Evolutionary conservation across 2,329 filamentous ascomycete genomes (phyloP), one percentile per base, ranked within the genome.

Genomic region (Aspergillus aculeatinus): DNA sequence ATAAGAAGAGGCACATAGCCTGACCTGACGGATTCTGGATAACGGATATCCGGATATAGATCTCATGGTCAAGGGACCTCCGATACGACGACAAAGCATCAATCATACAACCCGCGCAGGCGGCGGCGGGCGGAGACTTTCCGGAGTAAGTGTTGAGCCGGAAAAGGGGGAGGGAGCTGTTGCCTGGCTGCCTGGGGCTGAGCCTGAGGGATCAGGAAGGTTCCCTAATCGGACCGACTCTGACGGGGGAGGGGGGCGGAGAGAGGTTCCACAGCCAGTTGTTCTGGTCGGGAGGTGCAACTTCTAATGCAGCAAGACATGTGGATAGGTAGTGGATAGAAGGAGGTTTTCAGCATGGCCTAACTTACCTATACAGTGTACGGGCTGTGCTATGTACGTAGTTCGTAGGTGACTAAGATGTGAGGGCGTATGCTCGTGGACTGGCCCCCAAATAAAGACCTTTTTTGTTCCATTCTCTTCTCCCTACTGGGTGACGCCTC

Each of bases 261-360:
- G 7, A 12, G 33, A 16, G 60, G 61, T 63, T 61, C 59, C 59
- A 63, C 61, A 63, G 59, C 54, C 59, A 63, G 61, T 60, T 63
- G 61, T 61, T 55, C 60, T 58, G 23, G 21, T 57, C 44, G 44
- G 27, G 23, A 48, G 23, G 39, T 33, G 29, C 51, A 49, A 7
- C 16, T 10, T 7, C 39, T 44, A n/a, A 19, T 44, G 33, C 33
- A 35, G 33, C 33, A 16, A 44, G 39, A 44, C 39, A 44, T 44
- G 39, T 21, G 21, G 21, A 21, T 21, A 21, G 21, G 2, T 21
- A 21, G 21, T 21, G 39, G 39, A n/a, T 12, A 27, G n/a, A 29
- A 5, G 35, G 23, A 42, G 11, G 42, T 29, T 16, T 29, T 44
- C 29, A 52, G 31, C 29, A 52, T 52, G 7, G 27, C 19, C 14